These are phyloP conservation scores for Aspergillus pseudonomiae DNA, from an alignment of 2,329 filamentous ascomycete genomes.

Conservation along the genomic window DNA sequence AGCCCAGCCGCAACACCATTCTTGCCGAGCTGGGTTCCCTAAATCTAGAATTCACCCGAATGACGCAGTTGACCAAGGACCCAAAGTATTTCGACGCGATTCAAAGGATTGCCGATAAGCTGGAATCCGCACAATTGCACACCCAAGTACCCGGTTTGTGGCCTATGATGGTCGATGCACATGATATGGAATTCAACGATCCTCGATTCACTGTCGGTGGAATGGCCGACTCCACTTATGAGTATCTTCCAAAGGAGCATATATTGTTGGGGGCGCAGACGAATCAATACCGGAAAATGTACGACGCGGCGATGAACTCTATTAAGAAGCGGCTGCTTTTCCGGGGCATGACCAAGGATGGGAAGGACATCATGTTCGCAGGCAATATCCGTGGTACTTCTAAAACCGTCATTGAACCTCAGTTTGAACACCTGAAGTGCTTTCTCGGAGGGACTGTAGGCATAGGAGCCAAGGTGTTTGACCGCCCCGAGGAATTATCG, in stretches of 20 bases:
- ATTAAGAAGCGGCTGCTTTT: constrained; percentile 48
- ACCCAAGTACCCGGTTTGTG: constrained; percentile 78
- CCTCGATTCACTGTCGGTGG: constrained; percentile 47
- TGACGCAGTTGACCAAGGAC: constrained; percentile 81
- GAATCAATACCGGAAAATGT: constrained; percentile 48
- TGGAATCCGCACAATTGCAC: constrained; percentile 72
- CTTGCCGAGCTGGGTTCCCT: constrained; percentile 75
- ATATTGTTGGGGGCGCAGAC: constrained; percentile 47
- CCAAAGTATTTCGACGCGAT: constrained; percentile 88
- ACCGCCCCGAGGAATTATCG: constrained; percentile 55
- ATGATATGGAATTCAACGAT: constrained; percentile 33
- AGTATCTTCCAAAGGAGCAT: constrained; percentile 55
- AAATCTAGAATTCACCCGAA: constrained; percentile 85
- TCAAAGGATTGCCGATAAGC: constrained; percentile 76
- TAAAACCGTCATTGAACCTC: constrained; percentile 27
- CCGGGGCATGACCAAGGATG: constrained; percentile 47
- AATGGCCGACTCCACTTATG: constrained; percentile 53
- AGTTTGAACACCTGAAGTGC: constrained; percentile 62
- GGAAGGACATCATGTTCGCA: constrained; percentile 45
- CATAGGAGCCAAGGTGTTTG: constrained; percentile 61
- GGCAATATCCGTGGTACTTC: constrained; percentile 30
- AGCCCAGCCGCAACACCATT: constrained; percentile 64
- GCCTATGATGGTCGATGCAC: constrained; percentile 70
- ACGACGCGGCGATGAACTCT: constrained; percentile 41
- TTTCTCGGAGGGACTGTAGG: constrained; percentile 66